phyloP scores from a whole-genome alignment of 2,329 filamentous ascomycete genomes.

The Pyrenophora seminiperda region DNA sequence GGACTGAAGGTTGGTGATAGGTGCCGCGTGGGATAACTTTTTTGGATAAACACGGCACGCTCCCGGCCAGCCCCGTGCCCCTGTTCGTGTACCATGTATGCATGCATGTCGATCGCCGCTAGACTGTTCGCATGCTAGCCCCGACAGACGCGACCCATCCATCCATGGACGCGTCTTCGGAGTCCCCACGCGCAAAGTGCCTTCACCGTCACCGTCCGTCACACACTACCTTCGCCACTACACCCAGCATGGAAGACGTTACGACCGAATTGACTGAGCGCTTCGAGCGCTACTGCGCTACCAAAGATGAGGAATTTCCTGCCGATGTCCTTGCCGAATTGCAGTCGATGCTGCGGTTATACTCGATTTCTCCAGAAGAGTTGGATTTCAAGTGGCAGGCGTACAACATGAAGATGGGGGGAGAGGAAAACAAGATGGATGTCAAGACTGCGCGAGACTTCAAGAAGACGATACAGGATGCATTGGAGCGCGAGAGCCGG shows the following conservation, averaged over 20 bases:
- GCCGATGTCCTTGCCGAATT: slow-evolving; percentile 81
- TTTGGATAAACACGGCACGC: slow-evolving; percentile 16
- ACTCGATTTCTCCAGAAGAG: slow-evolving; percentile 81
- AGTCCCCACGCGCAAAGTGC: slow-evolving; percentile 18
- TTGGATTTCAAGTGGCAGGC: slow-evolving; percentile 99
- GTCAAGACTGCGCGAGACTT: slow-evolving; percentile 75
- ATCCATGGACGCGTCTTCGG: slow-evolving; percentile 31
- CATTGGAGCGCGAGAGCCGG: slow-evolving; percentile 76
- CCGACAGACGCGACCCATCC: slow-evolving; percentile 26
- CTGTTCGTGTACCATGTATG: too few species aligned
- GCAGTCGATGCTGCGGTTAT: slow-evolving; percentile 82
- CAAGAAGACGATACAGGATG: slow-evolving; percentile 85
- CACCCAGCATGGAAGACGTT: slow-evolving; percentile 55
- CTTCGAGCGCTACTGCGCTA: slow-evolving; percentile 66
- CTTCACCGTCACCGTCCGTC: slow-evolving; percentile 5
- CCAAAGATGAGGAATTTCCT: slow-evolving; percentile 61
- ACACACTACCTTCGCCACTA: slow-evolving; percentile 8
- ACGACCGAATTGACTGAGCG: slow-evolving; percentile 61
- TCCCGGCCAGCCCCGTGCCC: slow-evolving; percentile 6
- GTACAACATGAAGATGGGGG: slow-evolving; percentile 92
- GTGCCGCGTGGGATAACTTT: slow-evolving; percentile 19
- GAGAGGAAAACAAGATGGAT: slow-evolving; percentile 73
- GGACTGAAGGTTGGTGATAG: slow-evolving; percentile 1
- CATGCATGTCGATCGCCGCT: slow-evolving; percentile 21
- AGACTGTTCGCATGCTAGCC: slow-evolving; percentile 23